Conservation (phyloP, 345 rosid species). For the Eucalyptus globulus region DNA sequence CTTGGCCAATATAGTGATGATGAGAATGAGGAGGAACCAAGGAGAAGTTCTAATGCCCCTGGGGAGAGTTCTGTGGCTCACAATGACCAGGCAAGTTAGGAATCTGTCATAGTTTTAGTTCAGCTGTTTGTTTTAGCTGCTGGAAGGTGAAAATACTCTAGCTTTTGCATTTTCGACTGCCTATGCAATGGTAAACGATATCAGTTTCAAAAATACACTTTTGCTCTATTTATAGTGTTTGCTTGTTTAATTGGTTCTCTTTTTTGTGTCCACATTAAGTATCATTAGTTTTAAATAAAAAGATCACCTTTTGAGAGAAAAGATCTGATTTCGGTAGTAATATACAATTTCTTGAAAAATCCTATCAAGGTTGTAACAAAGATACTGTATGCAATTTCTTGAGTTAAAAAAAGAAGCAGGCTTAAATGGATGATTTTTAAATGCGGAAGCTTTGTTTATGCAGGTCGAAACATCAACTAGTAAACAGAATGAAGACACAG, state of each 20-base stretch:
- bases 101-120: neutral
- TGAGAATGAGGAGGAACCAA: conserved; percentile 53
- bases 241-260: neutral
- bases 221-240: neutral
- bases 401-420: neutral
- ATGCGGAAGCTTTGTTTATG: neutral
- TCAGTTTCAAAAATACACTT: neutral
- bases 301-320: neutral
- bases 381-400: neutral
- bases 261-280: neutral
- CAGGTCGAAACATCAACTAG: conserved; percentile 26
- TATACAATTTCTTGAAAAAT: neutral
- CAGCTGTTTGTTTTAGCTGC: neutral
- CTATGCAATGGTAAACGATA: neutral
- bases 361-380: neutral
- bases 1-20: conserved; percentile 95
- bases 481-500: conserved; percentile 17
- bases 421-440: neutral
- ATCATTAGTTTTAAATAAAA: neutral
- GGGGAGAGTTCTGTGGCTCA: conserved; percentile 18
- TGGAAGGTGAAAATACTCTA: neutral
- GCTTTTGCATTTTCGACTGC: neutral
- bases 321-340: neutral
- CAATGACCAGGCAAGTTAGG: conserved; percentile 46
- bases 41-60: conserved; percentile 6